Conservation (phyloP, 2,329 filamentous ascomycete species). For the Colletotrichum spinosum region DNA sequence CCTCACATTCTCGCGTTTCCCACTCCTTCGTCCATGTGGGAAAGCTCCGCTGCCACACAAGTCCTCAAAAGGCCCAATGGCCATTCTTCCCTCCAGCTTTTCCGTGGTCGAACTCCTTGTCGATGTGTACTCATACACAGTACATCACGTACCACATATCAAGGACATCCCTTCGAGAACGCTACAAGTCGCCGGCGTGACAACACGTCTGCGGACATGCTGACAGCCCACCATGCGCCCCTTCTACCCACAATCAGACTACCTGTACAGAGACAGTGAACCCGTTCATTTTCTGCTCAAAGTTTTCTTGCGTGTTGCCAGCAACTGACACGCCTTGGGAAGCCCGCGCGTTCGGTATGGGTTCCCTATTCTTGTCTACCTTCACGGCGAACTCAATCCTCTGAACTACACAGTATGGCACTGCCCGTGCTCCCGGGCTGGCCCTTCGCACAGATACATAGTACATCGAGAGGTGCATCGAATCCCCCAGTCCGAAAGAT, state of each 20-base stretch:
- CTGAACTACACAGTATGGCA: background rate
- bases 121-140: too few relatives aligned
- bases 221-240: too few relatives aligned
- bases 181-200: too few relatives aligned
- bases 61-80: background rate
- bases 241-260: too few relatives aligned
- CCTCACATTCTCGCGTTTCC: constrained; percentile 13
- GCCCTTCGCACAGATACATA: background rate
- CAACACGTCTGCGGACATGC: too few relatives aligned
- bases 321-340: background rate
- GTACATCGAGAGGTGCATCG: too few relatives aligned
- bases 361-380: constrained; percentile 4
- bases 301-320: background rate
- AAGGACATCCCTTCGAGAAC: too few relatives aligned
- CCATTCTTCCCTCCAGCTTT: too few relatives aligned
- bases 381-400: constrained; percentile 12
- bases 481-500: constrained; percentile 1
- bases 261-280: constrained; percentile 4
- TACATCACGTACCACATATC: too few relatives aligned
- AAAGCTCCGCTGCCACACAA: too few relatives aligned
- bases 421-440: constrained; percentile 20
- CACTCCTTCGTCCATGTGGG: background rate
- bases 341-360: constrained; percentile 10
- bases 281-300: constrained; percentile 14
- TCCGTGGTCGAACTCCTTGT: too few relatives aligned